Base-by-base conservation (phyloP, 176 grass and related monocot species). In the Elymus sibiricus region DNA sequence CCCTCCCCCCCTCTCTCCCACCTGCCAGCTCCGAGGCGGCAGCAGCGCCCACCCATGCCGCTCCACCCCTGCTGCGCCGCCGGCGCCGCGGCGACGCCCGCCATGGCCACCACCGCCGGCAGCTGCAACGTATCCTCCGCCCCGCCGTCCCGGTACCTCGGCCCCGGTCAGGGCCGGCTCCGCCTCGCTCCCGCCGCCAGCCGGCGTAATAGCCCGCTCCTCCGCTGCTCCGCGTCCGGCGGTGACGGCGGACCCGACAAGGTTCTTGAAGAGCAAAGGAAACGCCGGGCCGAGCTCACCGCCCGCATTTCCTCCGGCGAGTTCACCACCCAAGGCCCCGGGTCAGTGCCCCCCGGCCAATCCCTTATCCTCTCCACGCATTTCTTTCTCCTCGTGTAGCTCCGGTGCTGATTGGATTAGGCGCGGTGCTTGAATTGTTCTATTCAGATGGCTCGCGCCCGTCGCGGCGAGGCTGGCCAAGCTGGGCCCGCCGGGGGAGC, bases 281-380 rank as follows among this genome's bases (percentile, higher is more conserved):
- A 79, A 5, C 90, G 94, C 39, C 86, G 61, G 46, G 91, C 88
- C 9, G 90, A 98, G 79, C 97, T 95, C 75, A 61, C 97, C 13
- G 80, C 90, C 56, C 90, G 93, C 82, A 95, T 98, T 88, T 84
- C 94, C 28, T 95, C 97, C 60, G 97, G 97, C 90, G 96, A 98
- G 70, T 98, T 94, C 93, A 98, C 94, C 15, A 86, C 85, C 64
- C 90, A 86, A 35, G 87, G 88, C 65, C 81, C 91, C 4, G 90
- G 88, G 96, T 98, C 21, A 73, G 79, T 24, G 1, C 9, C 15
- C 4, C 32, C 42, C 17, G 1, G 15, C 26, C 37, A 39, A 5
- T 1, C 5, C 53, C 53, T 25, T 1, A 11, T 4, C 51, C 17
- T 4, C 22, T 34, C 26, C 17, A 1, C 12, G 9, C 39, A 17